Conservation (phyloP, 2,329 filamentous ascomycete species). For the Teratosphaeriaceae sp. region DNA sequence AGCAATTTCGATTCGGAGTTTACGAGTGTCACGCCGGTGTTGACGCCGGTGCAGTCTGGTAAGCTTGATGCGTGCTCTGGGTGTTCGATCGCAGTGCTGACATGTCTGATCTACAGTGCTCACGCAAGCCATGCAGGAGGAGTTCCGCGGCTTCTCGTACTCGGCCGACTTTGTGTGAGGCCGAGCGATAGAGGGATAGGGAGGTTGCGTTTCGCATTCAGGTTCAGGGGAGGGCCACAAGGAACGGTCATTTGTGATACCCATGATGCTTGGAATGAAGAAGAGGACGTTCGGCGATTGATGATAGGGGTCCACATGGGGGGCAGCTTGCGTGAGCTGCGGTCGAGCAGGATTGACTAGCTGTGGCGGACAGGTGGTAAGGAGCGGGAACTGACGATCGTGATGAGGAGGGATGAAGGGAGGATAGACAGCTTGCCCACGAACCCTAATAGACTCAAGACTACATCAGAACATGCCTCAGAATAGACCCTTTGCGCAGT, state of each 20-base stretch:
- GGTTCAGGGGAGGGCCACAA: neutral
- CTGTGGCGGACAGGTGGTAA: neutral
- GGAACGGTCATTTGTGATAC: constrained; percentile 17
- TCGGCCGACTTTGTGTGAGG: constrained; percentile 76
- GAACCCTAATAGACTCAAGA: neutral
- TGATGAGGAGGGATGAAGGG: neutral
- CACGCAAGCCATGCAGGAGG: constrained; percentile 98
- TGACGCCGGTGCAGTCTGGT: constrained; percentile 97
- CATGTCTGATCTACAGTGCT: constrained; percentile 57
- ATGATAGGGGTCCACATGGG: neutral
- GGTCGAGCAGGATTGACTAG: no score
- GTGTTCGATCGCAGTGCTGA: neutral
- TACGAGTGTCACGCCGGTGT: constrained; percentile 92
- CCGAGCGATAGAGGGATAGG: neutral
- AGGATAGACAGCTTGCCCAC: neutral
- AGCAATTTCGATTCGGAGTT: constrained; percentile 99
- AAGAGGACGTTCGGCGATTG: neutral
- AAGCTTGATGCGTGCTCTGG: constrained; percentile 42
- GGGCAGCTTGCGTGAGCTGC: no score
- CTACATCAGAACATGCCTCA: no score
- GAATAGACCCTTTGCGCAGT: neutral
- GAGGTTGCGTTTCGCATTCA: constrained; percentile 2
- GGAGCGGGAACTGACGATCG: neutral
- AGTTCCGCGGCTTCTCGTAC: constrained; percentile 98
- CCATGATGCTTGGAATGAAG: constrained; percentile 3